Evolutionary conservation across 139 green algal genomes (phyloP), one percentile per base, ranked within the genome.

Genomic region (Auxenochlorella pyrenoidosa): DNA sequence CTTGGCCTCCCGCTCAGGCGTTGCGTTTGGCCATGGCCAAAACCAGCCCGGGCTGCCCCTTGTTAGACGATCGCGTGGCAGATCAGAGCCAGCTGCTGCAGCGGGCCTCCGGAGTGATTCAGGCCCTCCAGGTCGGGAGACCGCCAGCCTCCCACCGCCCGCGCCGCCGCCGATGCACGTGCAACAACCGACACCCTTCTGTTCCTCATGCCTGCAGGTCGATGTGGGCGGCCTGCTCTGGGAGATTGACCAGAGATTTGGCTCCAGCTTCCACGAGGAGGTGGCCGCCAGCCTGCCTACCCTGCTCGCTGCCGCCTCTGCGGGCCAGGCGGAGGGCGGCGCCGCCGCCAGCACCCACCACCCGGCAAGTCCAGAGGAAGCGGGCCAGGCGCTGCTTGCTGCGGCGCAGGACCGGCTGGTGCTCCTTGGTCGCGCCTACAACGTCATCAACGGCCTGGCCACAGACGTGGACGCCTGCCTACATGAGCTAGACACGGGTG

Each of bases 191-290:
- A 13, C 70, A 32, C 2, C 70, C 10, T 30, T 44, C 34, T 19
- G 8, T 30, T 47, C 12, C 28, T 5, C 41, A 10, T 38, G 24
- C 51, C 19, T 54, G 38, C 60, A 77, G 80, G 43, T 58, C 15
- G 80, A 85, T 30, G 80, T 85, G 41, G 59, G 40, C 6, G 60
- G 80, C 6, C 81, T 86, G 41, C 65, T 86, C 30, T 86, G 32
- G 43, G 81, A 86, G 65, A n/a, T 86, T 6, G 81, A 79, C 66
- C 36, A 47, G 66, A 32, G 43, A 18, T n/a, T 60, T 1, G 41
- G 81, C 43, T 79, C 43, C 43, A 68, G 30, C 65, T 65, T 65
- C 18, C 63, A 40, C 8, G 38, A 75, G 40, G 54, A 75, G 15
- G 40, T 71, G 21, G 34, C 15, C 3, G 80, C 30, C 8, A 16